Conservation (phyloP, 2,329 filamentous ascomycete species). For the Huntiella abstrusa region DNA sequence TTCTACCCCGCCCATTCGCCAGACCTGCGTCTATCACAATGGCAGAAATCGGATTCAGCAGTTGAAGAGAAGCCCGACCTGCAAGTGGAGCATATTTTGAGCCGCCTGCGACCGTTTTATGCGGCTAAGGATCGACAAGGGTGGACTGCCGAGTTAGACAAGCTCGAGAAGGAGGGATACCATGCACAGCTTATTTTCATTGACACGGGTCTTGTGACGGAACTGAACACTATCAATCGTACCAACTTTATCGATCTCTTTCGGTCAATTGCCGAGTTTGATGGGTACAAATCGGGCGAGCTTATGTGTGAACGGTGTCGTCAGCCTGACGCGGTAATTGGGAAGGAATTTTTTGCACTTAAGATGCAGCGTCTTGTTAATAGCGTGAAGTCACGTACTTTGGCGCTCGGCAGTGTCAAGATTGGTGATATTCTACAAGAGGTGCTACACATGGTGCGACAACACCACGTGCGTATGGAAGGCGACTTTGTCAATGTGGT, state of each 20-base stretch:
- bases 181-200: conserved; percentile 93
- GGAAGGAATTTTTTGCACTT: conserved; percentile 77
- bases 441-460: conserved; percentile 77
- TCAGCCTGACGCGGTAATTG: conserved; percentile 75
- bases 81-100: conserved; percentile 72
- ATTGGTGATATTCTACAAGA: conserved; percentile 89
- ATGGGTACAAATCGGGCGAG: conserved; percentile 85
- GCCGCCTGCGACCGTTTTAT: conserved; percentile 56
- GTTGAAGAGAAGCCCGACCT: conserved; percentile 39
- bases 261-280: conserved; percentile 87
- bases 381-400: conserved; percentile 72
- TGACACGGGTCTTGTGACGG: conserved; percentile 86
- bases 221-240: conserved; percentile 73
- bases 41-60: conserved; percentile 19
- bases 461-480: conserved; percentile 83
- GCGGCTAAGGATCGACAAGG: conserved; percentile 39
- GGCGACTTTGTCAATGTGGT: conserved; percentile 98
- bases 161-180: conserved; percentile 75
- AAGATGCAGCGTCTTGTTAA: conserved; percentile 95
- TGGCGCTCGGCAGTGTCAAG: conserved; percentile 84
- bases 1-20: conserved; percentile 75
- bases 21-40: conserved; percentile 26
- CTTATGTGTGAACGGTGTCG: conserved; percentile 93
- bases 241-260: conserved; percentile 89
- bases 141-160: conserved; percentile 56